Percentiles rank a stretch among this genome's conserved stretches.
These are phyloP conservation scores for Guadua angustifolia DNA, from an alignment of 176 grass and related monocot species.

Conservation along the genomic window DNA sequence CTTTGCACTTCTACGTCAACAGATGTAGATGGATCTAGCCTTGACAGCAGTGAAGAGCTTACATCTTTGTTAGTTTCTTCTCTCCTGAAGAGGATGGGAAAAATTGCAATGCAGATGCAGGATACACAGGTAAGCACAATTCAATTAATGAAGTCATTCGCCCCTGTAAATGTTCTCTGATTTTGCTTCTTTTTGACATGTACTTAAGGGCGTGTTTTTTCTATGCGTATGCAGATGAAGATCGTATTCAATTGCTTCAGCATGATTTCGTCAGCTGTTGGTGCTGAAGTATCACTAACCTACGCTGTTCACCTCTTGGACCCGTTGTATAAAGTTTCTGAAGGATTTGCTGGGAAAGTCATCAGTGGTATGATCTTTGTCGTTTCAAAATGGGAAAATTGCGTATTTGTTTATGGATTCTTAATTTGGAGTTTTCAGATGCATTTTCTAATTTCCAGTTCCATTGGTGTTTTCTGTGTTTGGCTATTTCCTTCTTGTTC, in stretches of 20 bases:
- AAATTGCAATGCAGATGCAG: constrained; percentile 81
- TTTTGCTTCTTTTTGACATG: constrained; percentile 7
- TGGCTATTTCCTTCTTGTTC: no score
- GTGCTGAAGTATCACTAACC: constrained; percentile 61
- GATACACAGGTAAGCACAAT: constrained; percentile 71
- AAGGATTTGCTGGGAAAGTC: constrained; percentile 96
- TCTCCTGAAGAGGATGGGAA: constrained; percentile 87
- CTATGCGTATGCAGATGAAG: constrained; percentile 57
- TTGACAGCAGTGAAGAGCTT: constrained; percentile 52
- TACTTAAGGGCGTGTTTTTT: constrained; percentile 7
- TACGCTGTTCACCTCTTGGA: constrained; percentile 67
- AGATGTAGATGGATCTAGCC: constrained; percentile 41
- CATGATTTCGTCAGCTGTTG: constrained; percentile 67
- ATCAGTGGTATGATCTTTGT: constrained; percentile 66
- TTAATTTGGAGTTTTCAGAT: neutral
- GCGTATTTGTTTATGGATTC: constrained; percentile 16
- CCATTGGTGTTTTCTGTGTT: neutral
- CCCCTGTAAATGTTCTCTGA: neutral
- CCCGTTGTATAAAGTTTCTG: constrained; percentile 91
- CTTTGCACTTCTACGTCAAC: constrained; percentile 55
- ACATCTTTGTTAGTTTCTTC: constrained; percentile 72
- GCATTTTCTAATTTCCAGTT: constrained; percentile 7
- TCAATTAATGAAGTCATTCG: constrained; percentile 21
- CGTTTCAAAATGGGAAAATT: constrained; percentile 11
- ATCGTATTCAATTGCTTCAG: constrained; percentile 81